Evolutionary conservation across 805 yeast genomes (phyloP).

Genomic region (Wickerhamiella alocasiicola): DNA sequence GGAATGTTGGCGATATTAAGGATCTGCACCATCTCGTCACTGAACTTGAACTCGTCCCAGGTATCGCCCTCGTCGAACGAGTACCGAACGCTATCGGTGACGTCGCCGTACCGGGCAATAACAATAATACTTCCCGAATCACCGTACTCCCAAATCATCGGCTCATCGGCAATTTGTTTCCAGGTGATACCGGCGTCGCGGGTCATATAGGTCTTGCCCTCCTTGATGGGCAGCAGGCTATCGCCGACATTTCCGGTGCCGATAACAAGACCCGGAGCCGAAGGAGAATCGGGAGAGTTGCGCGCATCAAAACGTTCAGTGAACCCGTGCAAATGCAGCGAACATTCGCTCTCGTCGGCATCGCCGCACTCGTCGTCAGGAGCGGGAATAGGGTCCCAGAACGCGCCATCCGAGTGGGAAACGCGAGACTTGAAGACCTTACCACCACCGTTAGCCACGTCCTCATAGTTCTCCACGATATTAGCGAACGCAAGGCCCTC

Average conservation of each 20-base stretch:
- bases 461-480: slow-evolving; percentile 44
- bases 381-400: slow-evolving; percentile 63
- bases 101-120: slow-evolving; percentile 45
- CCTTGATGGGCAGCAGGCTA: slow-evolving; percentile 35
- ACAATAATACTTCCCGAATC: slow-evolving; percentile 85
- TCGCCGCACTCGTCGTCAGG: slow-evolving; percentile 53
- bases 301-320: slow-evolving; percentile 76
- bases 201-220: slow-evolving; percentile 62
- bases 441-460: slow-evolving; percentile 32
- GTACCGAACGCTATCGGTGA: slow-evolving; percentile 47
- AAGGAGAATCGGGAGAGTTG: slow-evolving; percentile 76
- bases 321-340: slow-evolving; percentile 77
- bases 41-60: slow-evolving; percentile 59
- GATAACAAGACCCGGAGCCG: slow-evolving; percentile 79
- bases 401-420: slow-evolving; percentile 83
- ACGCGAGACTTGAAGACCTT: slow-evolving; percentile 61
- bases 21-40: slow-evolving; percentile 42
- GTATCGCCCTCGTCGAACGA: slow-evolving; percentile 70
- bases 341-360: slow-evolving; percentile 41
- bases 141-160: slow-evolving; percentile 88
- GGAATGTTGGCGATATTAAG: slow-evolving; percentile 82
- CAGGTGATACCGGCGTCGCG: slow-evolving; percentile 88
- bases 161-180: slow-evolving; percentile 64
- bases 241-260: slow-evolving; percentile 93
- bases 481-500: slow-evolving; percentile 79